Conservation (phyloP, 345 rosid species). For the Linum tenue region DNA sequence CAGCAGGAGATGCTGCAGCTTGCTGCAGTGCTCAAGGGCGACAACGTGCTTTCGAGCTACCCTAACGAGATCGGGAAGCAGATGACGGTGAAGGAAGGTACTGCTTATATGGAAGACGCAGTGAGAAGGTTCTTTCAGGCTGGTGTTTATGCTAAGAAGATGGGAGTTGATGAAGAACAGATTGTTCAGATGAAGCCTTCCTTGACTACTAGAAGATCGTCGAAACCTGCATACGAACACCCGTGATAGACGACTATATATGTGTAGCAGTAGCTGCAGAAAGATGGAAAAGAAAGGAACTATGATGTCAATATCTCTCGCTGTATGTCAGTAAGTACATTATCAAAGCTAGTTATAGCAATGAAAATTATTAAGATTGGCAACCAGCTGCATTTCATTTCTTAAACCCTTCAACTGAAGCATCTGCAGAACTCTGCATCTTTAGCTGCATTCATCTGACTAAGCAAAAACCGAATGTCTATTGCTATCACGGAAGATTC, state of each 20-base stretch:
- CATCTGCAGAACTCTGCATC: no score
- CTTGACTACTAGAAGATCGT: conserved; percentile 49
- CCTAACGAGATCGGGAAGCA: conserved; percentile 39
- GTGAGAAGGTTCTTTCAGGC: conserved; percentile 63
- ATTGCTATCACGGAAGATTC: no score
- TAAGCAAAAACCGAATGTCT: no score
- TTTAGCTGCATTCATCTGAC: no score
- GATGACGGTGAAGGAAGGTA: conserved; percentile 75
- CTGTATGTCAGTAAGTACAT: no score
- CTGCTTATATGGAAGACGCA: conserved; percentile 75
- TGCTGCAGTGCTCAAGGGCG: conserved; percentile 74
- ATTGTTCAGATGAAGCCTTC: conserved; percentile 79
- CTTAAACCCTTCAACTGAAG: no score
- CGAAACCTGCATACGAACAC: conserved; percentile 16
- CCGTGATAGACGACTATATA: conserved; percentile 7
- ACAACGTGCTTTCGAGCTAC: conserved; percentile 40
- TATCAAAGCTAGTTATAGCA: no score
- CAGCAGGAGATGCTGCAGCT: conserved; percentile 74
- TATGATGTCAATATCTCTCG: neutral
- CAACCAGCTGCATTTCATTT: no score
- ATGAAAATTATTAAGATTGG: no score
- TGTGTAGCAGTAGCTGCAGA: neutral
- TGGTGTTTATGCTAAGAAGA: conserved; percentile 44
- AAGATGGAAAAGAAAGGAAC: neutral
- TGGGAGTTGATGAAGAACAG: conserved; percentile 75